Base-by-base conservation (phyloP, 495 filamentous ascomycete genomes). In the Rhypophila decipiens region DNA sequence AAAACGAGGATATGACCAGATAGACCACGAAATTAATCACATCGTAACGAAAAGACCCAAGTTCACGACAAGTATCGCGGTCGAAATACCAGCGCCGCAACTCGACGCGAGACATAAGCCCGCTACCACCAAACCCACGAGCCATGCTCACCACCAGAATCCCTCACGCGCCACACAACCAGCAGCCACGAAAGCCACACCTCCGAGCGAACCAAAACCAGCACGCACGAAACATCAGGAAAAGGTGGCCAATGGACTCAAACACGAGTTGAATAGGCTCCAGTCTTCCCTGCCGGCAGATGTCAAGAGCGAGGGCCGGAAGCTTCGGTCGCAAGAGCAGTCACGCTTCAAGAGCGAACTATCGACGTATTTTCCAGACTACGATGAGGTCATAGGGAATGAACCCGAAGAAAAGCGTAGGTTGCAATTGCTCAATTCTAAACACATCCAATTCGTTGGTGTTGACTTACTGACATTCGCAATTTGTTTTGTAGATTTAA, bases 321-420 rank as follows among this genome's bases (percentile, higher is more conserved):
- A 78, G 61, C 60, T 80, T 55, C 65, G 76, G 46, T 77, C 74
- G 42, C 72, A 76, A 51, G 75, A 78, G 49, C 70, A 68, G 19
- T 72, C 67, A 42, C 68, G 87, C 47, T 82, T 87, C 60, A 90
- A 90, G 73, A 94, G 88, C 67, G 90, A 96, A 58, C 73, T 96
- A 22, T 83, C 88, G 8, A 74, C 79, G 24, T 96, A 93, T 64
- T 94, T 96, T 56, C 81, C 86, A 36, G 88, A 91, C 50, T 96
- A 91, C 65, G 90, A 96, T 61, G 85, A 93, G 53, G 77, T 95
- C 45, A 84, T 96, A 60, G 87, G 85, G 48, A 84, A 90, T 53
- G 84, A 88, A 52, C 78, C 79, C 5, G 80, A 85, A 47, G 83
- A 89, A 60, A 70, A 80, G 47, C 86, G 88, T 95, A 74, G 55